Base-by-base conservation (phyloP, 2,329 filamentous ascomycete genomes). In the Ceratocystis huliohia region DNA sequence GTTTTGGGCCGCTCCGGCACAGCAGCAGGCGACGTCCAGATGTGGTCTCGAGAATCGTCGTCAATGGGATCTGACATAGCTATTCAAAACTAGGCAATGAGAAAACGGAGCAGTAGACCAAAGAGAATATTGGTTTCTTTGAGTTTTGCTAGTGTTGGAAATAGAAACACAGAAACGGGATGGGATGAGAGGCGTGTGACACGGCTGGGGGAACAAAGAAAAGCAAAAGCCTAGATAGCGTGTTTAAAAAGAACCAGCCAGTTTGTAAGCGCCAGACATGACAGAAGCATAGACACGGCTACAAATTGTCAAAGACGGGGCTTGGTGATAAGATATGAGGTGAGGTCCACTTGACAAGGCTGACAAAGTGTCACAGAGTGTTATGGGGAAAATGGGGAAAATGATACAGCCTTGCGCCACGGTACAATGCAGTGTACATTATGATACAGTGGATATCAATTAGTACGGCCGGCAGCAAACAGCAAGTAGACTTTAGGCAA, bases 51-150 rank as follows among this genome's bases (percentile, higher is more conserved):
- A 30, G 79, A 81, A 69, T 78, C 75, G 67, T 80, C 76, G 67
- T 80, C 76, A 57, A 73, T 73, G 64, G 77, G 72, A 72, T 79
- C 78, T 45, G 77, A 74, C 79, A 82, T 81, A 3, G 37, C 8
- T 3, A 41, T 68, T 66, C 22, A 15, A 30, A 37, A 5, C 30
- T 10, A 15, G 15, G 33, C 33, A 41, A 64, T 53, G 45, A 25
- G 63, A 50, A 46, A 20, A 50, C 13, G 33, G 13, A 22, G 13
- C 13, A 13, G 37, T 41, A 15, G 13, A 15, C 37, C 10, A 41
- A 41, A 41, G 37, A 41, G 37, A 41, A 41, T 41, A 13, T 41
- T 41, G 10, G 37, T 41, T 41, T 41, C 37, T 41, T 41, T 41
- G 37, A 41, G 13, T 41, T 15, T 41, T 15, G 37, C 3, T 13